Evolutionary conservation across 805 yeast genomes (phyloP), one percentile per base, ranked within the genome.

Genomic region (Starmera dryadoides): DNA sequence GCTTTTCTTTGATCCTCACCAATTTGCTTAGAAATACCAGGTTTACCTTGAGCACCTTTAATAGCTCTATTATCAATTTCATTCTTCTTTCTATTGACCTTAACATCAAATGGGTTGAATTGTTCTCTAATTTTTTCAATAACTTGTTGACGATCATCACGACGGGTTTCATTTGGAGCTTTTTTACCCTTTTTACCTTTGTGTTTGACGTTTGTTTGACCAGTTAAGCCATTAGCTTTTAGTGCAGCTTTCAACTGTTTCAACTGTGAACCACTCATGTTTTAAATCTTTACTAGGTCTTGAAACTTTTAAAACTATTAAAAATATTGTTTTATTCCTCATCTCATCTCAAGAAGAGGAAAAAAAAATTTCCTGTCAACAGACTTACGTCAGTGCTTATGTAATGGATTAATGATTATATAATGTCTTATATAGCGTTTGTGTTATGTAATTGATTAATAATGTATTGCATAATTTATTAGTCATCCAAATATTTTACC

Each of bases 41-140:
- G 91, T 42, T 70, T 74, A 9, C 86, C 87, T 23, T 69, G 78
- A 0, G 83, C 68, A 40, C 70, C 65, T 55, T 67, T 72, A 47
- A 45, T 62, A 49, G 43, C 43, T 16, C 66, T 58, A 45, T 62
- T 60, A 20, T 71, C 69, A 33, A 66, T 63, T 44, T 71, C 82
- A 41, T 77, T 65, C 56, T 87, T 88, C 40, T 73, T 73, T 45
- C 81, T 71, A 43, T 80, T 81, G 35, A 76, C 69, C 50, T 86
- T 84, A 33, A 77, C 70, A 52, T 89, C 98, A 61, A 93, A 93
- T 15, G 94, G 93, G 60, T 86, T 91, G 69, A 89, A 88, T 50
- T 89, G 83, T 37, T 76, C 79, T 53, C 98, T 73, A 44, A 91
- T 85, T 37, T 71, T 69, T 8, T 63, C 58, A 14, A 86, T 65